phyloP scores from a whole-genome alignment of 2,329 filamentous ascomycete genomes.

The Aureobasidium sp. region DNA sequence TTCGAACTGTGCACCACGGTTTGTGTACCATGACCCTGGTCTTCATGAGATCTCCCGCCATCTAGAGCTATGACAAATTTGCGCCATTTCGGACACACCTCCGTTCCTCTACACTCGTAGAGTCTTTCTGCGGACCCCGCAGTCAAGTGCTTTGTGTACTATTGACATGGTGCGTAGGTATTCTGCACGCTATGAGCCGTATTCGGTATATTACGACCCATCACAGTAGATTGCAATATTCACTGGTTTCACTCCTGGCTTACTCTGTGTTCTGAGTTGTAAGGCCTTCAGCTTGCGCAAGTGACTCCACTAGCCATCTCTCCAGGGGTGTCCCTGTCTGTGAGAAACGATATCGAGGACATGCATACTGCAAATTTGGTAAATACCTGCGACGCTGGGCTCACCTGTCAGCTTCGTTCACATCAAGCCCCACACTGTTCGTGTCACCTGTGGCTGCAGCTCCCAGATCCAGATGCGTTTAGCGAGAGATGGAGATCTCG shows the following conservation, averaged over 20 bases:
- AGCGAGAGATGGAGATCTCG: too few species aligned
- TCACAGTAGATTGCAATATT: not conserved
- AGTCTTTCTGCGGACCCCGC: not conserved
- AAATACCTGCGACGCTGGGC: too few species aligned
- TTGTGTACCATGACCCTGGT: not conserved
- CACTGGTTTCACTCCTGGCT: not conserved
- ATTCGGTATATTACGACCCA: not conserved
- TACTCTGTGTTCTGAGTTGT: not conserved
- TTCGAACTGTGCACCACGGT: not conserved
- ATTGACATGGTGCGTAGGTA: not conserved
- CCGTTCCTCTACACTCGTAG: not conserved
- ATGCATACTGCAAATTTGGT: too few species aligned
- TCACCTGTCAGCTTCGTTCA: too few species aligned
- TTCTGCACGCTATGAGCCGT: not conserved
- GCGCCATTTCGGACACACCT: not conserved
- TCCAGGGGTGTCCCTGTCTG: too few species aligned
- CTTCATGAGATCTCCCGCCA: not conserved
- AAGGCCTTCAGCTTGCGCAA: not conserved
- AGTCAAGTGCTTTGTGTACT: not conserved
- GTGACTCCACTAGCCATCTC: not conserved
- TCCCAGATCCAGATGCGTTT: too few species aligned
- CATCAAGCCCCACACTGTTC: too few species aligned
- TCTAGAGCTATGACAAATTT: not conserved
- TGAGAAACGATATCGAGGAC: too few species aligned
- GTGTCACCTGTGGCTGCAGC: too few species aligned